Evolutionary conservation across 2,329 filamentous ascomycete genomes (phyloP), one percentile per base, ranked within the genome.

Genomic region (Beauveria bassiana): DNA sequence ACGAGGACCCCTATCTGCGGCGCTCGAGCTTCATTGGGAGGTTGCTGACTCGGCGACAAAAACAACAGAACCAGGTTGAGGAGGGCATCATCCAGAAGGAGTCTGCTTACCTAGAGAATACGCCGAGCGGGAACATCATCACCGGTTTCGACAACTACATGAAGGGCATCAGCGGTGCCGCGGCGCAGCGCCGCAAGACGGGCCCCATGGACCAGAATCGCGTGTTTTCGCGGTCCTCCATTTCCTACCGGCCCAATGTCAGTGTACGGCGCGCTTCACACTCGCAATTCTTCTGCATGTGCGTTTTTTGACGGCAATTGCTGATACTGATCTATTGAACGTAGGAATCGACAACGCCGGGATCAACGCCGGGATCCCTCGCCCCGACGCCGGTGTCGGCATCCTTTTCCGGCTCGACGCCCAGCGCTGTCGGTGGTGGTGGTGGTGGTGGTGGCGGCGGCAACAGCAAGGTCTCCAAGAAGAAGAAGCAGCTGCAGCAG

Each of bases 71-170:
- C 7, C 70, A 74, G 50, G 67, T 78, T 62, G 95, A 99, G 78
- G 90, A 96, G 55, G 83, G 84, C 66, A 98, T 99, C 68, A 86
- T 84, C 71, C 86, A 88, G 65, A 88, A 91, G 70, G 95, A 99
- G 74, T 86, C 87, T 62, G 83, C 87, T 20, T 99, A 99, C 73
- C 86, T 99, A 57, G 93, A 98, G 73, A 91, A 91, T 69, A 96
- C 92, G 5, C 88, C 87, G 16, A 86, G 81, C 68, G 95, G 95
- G 50, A 99, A 99, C 77, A 98, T 99, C 71, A 93, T 99, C 73
- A 92, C 90, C 54, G 95, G 95, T 24, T 99, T 99, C 74, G 95
- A 99, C 74, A 96, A 92, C 72, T 99, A 98, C 77, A 96, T 96
- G 79, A 99, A 99, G 75, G 93, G 91, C 60, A 83, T 82, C 20